These are phyloP conservation scores for Akanthomyces lecanii DNA, from an alignment of 2,329 filamentous ascomycete species.

Conservation along the genomic window DNA sequence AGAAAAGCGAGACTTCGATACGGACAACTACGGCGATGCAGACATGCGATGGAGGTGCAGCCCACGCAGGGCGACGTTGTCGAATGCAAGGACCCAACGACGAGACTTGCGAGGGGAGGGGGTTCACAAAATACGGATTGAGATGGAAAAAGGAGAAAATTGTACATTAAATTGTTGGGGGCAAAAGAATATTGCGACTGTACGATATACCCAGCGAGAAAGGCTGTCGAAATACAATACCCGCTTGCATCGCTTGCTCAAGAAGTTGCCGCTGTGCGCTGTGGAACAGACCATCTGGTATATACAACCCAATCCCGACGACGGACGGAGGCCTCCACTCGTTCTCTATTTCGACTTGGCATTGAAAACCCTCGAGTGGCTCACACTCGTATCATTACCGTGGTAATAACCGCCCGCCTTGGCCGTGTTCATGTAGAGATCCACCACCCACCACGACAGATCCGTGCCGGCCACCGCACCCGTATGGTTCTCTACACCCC, in stretches of 20 bases:
- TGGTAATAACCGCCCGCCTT: not conserved
- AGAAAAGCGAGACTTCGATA: not conserved
- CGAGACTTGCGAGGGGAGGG: not conserved
- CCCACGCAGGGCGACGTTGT: too few species aligned
- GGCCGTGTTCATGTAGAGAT: constrained; percentile 1
- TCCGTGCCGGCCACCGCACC: constrained; percentile 2
- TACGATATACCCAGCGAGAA: not conserved
- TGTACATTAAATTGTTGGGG: constrained; percentile 5
- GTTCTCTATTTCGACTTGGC: not conserved
- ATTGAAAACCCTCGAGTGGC: constrained; percentile 2
- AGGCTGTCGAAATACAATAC: constrained; percentile 7
- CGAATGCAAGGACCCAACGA: not conserved
- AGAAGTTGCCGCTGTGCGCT: not conserved
- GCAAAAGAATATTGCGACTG: constrained; percentile 1
- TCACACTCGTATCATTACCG: not conserved
- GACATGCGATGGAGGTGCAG: too few species aligned
- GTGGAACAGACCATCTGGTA: not conserved
- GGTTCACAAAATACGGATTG: not conserved
- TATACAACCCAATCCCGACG: not conserved
- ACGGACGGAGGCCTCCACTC: too few species aligned
- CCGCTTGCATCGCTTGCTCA: not conserved
- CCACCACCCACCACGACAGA: constrained; percentile 7
- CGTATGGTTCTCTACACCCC: not conserved
- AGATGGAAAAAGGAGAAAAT: not conserved
- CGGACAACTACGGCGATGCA: too few species aligned